Evolutionary conservation across 148 eudicot species (phyloP).

Genomic region (Vaccinium macrocarpon): DNA sequence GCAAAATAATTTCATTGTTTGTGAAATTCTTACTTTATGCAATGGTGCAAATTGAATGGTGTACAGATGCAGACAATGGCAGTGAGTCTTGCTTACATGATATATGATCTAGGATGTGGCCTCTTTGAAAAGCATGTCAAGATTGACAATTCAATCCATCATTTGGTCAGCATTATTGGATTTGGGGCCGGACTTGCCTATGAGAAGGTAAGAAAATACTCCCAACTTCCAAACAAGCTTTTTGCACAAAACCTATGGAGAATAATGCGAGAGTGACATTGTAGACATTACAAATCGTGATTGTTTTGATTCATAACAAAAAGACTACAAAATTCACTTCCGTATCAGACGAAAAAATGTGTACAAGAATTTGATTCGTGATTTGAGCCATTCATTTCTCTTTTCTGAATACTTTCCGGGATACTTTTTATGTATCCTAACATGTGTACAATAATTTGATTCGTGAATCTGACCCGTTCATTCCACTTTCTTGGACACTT

Average conservation of each 20-base stretch:
- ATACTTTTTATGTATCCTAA: too few relatives aligned
- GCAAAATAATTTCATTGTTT: too few relatives aligned
- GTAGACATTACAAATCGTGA: not conserved
- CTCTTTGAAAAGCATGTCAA: slow-evolving; percentile 48
- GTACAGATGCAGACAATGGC: slow-evolving; percentile 70
- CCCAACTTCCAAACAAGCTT: not conserved
- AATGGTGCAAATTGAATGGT: not conserved
- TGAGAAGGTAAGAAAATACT: slow-evolving; percentile 47
- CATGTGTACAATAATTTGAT: not conserved
- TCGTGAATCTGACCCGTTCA: not conserved
- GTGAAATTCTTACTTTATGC: too few relatives aligned
- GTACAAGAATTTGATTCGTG: not conserved
- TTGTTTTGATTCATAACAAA: not conserved
- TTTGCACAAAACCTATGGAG: not conserved
- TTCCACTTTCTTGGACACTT: too few relatives aligned
- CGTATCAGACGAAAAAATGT: not conserved
- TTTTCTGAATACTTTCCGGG: too few relatives aligned
- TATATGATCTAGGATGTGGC: slow-evolving; percentile 73
- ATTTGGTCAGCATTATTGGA: slow-evolving; percentile 84
- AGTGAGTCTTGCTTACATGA: slow-evolving; percentile 56
- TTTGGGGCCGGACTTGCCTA: slow-evolving; percentile 69
- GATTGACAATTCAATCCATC: slow-evolving; percentile 76
- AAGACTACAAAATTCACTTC: not conserved
- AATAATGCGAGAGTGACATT: not conserved
- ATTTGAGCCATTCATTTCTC: too few relatives aligned